These are phyloP conservation scores for Grosmannia huntii DNA, from an alignment of 2,329 filamentous ascomycete genomes.

Conservation along the genomic window DNA sequence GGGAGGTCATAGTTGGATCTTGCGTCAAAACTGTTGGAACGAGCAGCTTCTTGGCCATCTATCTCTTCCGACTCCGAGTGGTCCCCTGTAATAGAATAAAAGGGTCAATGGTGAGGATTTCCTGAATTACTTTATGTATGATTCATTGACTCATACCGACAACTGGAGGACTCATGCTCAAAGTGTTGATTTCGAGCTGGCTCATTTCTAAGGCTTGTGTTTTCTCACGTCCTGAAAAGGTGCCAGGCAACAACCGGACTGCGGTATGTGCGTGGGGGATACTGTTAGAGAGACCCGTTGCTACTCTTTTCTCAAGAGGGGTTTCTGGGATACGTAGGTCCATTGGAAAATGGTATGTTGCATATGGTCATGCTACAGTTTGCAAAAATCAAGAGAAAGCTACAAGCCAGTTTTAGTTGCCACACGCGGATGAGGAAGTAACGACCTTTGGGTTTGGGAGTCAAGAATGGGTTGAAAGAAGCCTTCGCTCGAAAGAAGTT, in stretches of 20 bases:
- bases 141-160: not conserved
- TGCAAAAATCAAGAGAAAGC: not conserved
- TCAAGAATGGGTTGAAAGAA: not conserved
- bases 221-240: not conserved
- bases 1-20: not conserved
- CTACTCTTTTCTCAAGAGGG: not conserved
- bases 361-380: not conserved
- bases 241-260: not conserved
- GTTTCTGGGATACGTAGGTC: conserved; percentile 5
- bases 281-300: not conserved
- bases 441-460: not conserved
- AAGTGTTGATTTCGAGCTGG: not conserved
- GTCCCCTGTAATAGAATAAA: not conserved
- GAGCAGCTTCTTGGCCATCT: not conserved
- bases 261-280: not conserved
- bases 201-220: not conserved
- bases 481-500: not conserved
- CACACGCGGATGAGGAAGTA: not conserved
- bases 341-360: not conserved
- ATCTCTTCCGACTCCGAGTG: not conserved
- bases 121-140: not conserved
- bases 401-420: not conserved
- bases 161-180: not conserved
- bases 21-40: not conserved
- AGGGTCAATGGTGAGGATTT: not conserved